Evolutionary conservation across 1,284 basidiomycete species (phyloP), one percentile per base, ranked within the genome.

Genomic region (Schizopora paradoxa): DNA sequence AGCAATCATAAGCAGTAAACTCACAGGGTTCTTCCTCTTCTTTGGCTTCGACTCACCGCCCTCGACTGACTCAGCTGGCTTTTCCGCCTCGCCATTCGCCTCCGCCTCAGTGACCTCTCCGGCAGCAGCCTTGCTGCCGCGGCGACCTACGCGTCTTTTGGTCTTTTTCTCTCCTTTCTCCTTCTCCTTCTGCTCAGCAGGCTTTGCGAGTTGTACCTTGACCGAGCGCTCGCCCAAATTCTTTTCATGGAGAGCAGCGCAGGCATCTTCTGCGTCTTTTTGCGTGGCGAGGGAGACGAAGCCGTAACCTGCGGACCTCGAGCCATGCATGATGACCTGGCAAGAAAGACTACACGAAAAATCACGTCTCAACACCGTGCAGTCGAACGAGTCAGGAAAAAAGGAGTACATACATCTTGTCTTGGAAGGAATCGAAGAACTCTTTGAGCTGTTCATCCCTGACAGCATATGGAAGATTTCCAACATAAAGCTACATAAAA

Each of bases 161-260:
- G 77, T 65, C 66, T 73, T 83, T 66, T 70, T 84, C 66, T 85
- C 83, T 66, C 75, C 82, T 66, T 74, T 82, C 66, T 79, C 88
- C 68, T 79, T 83, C 71, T 85, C 82, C 73, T 90, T 91, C 68
- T 86, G 78, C 53, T 90, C 86, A 52, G 82, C 71, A 50, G 90
- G 86, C 70, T 92, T 92, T 62, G 92, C 93, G 61, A 91, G 71
- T 72, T 94, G 86, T 66, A 95, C 76, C 65, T 88, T 83, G 64
- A 94, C 79, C 66, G 74, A 74, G 64, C 92, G 90, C 53, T 85
- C 89, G 54, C 90, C 86, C 65, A 95, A 82, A 66, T 92, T 86
- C 65, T 82, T 72, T 67, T 86, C 87, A 76, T 94, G 76, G 61
- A 95, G 84, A 61, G 76, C 68, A 54, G 91, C 85, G 62, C 92